Base-by-base conservation (phyloP, 441 rosid species). In the Hura crepitans region DNA sequence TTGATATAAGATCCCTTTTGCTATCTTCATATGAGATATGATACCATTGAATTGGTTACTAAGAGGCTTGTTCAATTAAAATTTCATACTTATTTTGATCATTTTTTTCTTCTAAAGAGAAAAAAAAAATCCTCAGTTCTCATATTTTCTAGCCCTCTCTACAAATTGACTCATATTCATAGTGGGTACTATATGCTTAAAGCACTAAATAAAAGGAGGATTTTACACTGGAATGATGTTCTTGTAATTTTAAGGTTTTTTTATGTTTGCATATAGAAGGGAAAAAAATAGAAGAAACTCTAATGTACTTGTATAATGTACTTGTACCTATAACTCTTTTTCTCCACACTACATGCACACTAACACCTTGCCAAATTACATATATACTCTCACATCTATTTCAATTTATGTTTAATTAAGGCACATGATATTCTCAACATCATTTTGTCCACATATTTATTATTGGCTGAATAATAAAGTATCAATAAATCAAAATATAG, bases 1-100 rank as follows among this genome's bases (percentile, higher is more conserved):
- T 98, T 81, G 97, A 92, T 82, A 95, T 92, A 66, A 80, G 85
- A 69, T 88, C 93, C 81, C 74, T 90, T 79, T 91, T 91, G 71
- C 86, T 89, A 75, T 79, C 86, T 74, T 89, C 97, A 63, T 92
- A 78, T 72, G 89, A 82, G 63, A 88, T 77, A 31, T 96, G 95
- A 73, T 87, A 89, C 98, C 99, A 95, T 65, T 91, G 98, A 62
- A 89, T 81, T 47, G 28, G 4, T 18, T 5, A 3, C 27, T 5
- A 2, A 22, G n/a, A n/a, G 11, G 25, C 57, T 22, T 10, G 46
- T 42, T 14, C 46, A 42, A 42, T 42, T 1, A 42, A 42, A 11
- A 42, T 9, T 42, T 42, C 2, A n/a, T 11, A 42, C 12, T 42
- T 42, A 0, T 42, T 42, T 12, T 42, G 3, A 42, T 42, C 13